Percentiles rank a stretch among this genome's conserved stretches.
Evolutionary conservation across 148 eudicot species (phyloP).

Genomic region (Chenopodium suecicum): DNA sequence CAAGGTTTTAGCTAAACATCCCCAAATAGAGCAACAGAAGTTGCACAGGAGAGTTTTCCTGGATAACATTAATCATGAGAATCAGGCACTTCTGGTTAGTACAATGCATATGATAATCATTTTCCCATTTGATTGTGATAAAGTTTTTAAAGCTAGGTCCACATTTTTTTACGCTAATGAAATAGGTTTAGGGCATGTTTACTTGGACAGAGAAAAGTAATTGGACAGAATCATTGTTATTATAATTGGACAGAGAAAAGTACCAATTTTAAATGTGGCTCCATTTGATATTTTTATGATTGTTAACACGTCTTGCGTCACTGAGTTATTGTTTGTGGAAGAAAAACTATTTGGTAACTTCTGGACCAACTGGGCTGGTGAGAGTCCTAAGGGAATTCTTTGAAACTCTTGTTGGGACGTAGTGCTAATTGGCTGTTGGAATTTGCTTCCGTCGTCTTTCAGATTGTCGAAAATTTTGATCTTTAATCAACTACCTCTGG

Average conservation of each 20-base stretch:
- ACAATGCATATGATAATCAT: neutral
- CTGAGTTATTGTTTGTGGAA: neutral
- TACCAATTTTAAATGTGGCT: neutral
- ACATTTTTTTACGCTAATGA: neutral
- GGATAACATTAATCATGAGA: slow-evolving; percentile 76
- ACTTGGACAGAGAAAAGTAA: neutral
- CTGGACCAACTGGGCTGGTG: neutral
- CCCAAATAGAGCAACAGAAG: slow-evolving; percentile 88
- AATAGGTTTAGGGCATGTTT: neutral
- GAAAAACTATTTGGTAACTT: neutral
- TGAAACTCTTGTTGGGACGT: neutral
- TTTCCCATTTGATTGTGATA: neutral
- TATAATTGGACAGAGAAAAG: neutral
- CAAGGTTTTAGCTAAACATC: slow-evolving; percentile 87
- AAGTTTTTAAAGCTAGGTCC: neutral
- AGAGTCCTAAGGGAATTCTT: neutral
- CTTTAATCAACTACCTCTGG: neutral
- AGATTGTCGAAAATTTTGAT: neutral
- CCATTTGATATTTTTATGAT: neutral
- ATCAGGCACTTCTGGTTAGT: slow-evolving; percentile 84
- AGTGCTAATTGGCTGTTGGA: neutral
- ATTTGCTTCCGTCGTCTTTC: neutral
- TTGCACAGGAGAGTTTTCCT: slow-evolving; percentile 92
- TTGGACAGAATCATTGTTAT: neutral
- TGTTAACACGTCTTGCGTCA: neutral